Conservation (phyloP, 1,139 yeast species). For the Wickerhamiella infanticola region DNA sequence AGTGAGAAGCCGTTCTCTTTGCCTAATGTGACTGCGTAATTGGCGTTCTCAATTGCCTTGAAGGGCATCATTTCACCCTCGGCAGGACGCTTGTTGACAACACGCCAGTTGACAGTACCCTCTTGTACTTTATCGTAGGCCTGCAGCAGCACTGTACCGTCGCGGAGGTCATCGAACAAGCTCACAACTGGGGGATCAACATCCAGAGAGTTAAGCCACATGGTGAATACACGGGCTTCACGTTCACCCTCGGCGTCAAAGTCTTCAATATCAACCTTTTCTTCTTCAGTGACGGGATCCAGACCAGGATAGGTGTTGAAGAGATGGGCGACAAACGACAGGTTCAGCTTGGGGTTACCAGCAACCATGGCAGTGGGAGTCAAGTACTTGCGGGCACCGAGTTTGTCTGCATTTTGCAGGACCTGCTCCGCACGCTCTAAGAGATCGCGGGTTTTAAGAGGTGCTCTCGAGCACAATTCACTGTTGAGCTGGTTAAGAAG, state of each 20-base stretch:
- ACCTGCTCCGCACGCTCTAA: constrained; percentile 76
- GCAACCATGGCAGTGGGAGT: constrained; percentile 88
- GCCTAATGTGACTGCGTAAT: constrained; percentile 92
- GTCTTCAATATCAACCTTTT: constrained; percentile 68
- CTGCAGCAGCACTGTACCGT: constrained; percentile 76
- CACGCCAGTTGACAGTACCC: constrained; percentile 68
- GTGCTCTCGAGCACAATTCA: constrained; percentile 61
- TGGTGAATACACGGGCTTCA: constrained; percentile 95
- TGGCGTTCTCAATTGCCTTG: constrained; percentile 90
- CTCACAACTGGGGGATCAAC: constrained; percentile 90
- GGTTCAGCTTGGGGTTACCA: constrained; percentile 90
- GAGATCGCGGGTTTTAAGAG: constrained; percentile 59
- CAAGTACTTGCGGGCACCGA: constrained; percentile 84
- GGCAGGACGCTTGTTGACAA: constrained; percentile 67
- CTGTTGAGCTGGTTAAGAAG: constrained; percentile 82
- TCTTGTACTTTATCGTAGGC: constrained; percentile 95
- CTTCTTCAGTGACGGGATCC: constrained; percentile 87
- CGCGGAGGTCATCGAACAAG: constrained; percentile 86
- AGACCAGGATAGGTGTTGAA: constrained; percentile 95
- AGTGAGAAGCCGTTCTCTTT: constrained; percentile 81
- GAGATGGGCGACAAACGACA: constrained; percentile 93
- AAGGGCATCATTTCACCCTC: constrained; percentile 62
- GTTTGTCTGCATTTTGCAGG: constrained; percentile 70
- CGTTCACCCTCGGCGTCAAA: constrained; percentile 99
- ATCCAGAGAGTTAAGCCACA: constrained; percentile 92